These are phyloP conservation scores for Saccharomycopsis hybrid DNA, from an alignment of 1,139 yeast species.

Conservation along the genomic window DNA sequence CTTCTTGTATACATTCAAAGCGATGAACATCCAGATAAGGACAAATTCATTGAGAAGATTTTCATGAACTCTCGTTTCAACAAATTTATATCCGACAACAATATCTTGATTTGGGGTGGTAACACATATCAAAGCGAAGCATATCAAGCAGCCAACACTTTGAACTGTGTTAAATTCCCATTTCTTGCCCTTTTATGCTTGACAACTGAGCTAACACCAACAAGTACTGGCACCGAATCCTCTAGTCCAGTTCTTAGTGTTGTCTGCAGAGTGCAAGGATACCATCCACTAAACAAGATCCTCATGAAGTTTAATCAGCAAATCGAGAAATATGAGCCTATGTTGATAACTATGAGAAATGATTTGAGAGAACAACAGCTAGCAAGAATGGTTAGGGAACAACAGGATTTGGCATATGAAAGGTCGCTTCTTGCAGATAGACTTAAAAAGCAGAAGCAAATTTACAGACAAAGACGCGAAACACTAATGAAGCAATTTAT, in stretches of 20 bases:
- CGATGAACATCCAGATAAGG: conserved; percentile 60
- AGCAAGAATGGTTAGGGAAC: conserved; percentile 55
- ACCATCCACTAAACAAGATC: conserved; percentile 27
- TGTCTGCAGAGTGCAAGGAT: conserved; percentile 64
- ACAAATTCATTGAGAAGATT: conserved; percentile 49
- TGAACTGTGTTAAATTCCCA: conserved; percentile 73
- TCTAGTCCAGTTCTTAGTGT: conserved; percentile 52
- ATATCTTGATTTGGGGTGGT: conserved; percentile 80
- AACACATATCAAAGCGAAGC: conserved; percentile 77
- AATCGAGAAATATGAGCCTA: conserved; percentile 53
- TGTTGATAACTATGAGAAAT: conserved; percentile 48
- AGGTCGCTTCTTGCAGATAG: conserved; percentile 40
- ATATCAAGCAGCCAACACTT: conserved; percentile 71
- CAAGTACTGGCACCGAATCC: conserved; percentile 52
- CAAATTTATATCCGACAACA: conserved; percentile 42
- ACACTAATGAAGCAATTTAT: too few species aligned
- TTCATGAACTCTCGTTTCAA: conserved; percentile 50
- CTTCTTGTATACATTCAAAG: conserved; percentile 70
- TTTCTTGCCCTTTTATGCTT: conserved; percentile 63
- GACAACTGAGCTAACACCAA: conserved; percentile 49
- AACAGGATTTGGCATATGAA: conserved; percentile 77
- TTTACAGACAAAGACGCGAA: conserved; percentile 10
- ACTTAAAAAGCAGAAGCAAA: conserved; percentile 18
- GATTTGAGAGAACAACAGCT: conserved; percentile 58
- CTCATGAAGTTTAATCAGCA: conserved; percentile 34